phyloP scores from a whole-genome alignment of 2,329 filamentous ascomycete genomes.

The Nothophaeocryptopus gaeumannii region DNA sequence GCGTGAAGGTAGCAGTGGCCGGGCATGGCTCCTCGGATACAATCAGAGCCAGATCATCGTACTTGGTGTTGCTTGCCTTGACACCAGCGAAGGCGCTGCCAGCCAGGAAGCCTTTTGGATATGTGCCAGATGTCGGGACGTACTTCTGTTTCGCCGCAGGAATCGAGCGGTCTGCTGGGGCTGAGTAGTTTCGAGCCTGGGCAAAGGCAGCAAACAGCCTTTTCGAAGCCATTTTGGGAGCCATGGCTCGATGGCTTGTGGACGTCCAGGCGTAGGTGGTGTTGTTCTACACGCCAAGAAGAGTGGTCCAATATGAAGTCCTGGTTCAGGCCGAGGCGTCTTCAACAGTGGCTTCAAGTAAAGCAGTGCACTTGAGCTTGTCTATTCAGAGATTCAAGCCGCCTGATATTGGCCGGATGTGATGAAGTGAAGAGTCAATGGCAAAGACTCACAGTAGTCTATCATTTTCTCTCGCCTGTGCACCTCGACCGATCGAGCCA shows the following conservation, averaged over 20 bases:
- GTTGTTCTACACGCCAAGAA: too few relatives aligned
- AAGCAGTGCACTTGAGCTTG: neutral
- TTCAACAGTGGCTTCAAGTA: neutral
- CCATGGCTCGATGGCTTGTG: slow-evolving; percentile 15
- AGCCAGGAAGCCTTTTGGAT: slow-evolving; percentile 84
- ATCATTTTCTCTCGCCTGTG: too few relatives aligned
- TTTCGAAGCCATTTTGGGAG: slow-evolving; percentile 20
- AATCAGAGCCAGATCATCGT: slow-evolving; percentile 86
- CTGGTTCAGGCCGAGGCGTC: too few relatives aligned
- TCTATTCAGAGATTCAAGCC: neutral
- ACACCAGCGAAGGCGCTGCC: slow-evolving; percentile 89
- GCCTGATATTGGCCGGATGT: too few relatives aligned
- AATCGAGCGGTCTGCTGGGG: slow-evolving; percentile 57
- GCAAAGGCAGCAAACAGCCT: slow-evolving; percentile 26
- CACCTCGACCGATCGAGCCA: too few relatives aligned
- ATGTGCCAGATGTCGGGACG: slow-evolving; percentile 77
- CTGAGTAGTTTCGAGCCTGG: slow-evolving; percentile 57
- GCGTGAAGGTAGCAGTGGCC: slow-evolving; percentile 91
- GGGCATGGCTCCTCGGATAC: slow-evolving; percentile 82
- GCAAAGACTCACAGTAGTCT: neutral
- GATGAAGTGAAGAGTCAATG: slow-evolving; percentile 4
- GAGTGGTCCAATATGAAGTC: too few relatives aligned
- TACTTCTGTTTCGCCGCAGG: slow-evolving; percentile 86
- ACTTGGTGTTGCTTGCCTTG: slow-evolving; percentile 86
- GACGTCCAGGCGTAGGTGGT: too few relatives aligned